Conservation (phyloP, 176 grass and related monocot species). For the Eleusine indica region DNA sequence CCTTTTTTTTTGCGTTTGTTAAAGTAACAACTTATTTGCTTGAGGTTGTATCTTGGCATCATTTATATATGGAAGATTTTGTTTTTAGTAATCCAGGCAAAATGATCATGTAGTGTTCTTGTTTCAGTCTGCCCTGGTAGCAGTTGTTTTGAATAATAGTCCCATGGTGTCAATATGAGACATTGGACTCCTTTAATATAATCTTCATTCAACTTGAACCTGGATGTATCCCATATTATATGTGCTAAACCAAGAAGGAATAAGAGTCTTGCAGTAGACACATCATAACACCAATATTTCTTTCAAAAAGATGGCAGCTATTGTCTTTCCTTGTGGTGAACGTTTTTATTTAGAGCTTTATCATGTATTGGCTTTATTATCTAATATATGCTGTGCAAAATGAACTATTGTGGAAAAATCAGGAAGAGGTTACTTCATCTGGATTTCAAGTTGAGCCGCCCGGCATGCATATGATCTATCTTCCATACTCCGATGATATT, state of each 20-base stretch:
- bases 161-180: neutral
- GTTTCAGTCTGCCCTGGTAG: neutral
- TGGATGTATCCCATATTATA: constrained; percentile 21
- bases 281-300: neutral
- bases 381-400: constrained; percentile 24
- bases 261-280: neutral
- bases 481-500: constrained; percentile 96
- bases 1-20: constrained; percentile 2
- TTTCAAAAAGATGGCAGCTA: neutral
- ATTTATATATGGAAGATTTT: constrained; percentile 7
- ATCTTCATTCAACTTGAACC: constrained; percentile 13
- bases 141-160: neutral
- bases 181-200: neutral
- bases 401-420: constrained; percentile 42
- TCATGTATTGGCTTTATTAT: neutral
- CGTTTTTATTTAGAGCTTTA: constrained; percentile 16
- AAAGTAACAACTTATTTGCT: neutral
- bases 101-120: constrained; percentile 15
- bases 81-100: constrained; percentile 9
- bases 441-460: constrained; percentile 73
- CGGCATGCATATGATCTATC: constrained; percentile 96
- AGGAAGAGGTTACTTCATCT: constrained; percentile 81
- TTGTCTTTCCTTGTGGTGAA: constrained; percentile 10
- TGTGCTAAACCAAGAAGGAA: constrained; percentile 20
- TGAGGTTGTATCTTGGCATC: neutral